Base-by-base conservation (phyloP, 805 yeast species). In the Priceomyces fermenticarens region DNA sequence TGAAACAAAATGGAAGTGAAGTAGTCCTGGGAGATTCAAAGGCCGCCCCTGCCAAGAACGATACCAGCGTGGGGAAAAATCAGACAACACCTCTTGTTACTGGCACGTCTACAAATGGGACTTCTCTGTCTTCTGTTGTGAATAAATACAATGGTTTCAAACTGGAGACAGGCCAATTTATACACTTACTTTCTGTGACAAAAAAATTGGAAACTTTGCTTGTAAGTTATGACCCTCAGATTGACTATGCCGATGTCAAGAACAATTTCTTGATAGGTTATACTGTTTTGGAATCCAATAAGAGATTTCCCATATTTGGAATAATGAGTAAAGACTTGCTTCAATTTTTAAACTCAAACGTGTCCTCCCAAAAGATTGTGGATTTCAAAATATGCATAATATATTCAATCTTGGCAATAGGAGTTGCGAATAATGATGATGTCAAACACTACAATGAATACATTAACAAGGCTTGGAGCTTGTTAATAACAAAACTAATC, bases 381-480 rank as follows among this genome's bases (percentile, higher is more conserved):
- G 52, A 65, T 38, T 70, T 73, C 43, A 70, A 67, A 39, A 43
- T 58, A 14, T 65, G 67, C 17, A 51, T 73, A 15, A 57, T 75
- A 4, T 73, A 74, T 47, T 58, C 75, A 5, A 56, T 77, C 1
- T 45, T 77, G 3, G 65, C 80, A 9, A 51, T 75, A 32, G 81
- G 81, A 3, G 60, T 62, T 38, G 49, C 63, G 12, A 43, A 49
- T 23, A 51, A 50, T 37, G 40, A 48, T 8, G 60, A 63, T 38
- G 50, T 55, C 28, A 49, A 53, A 9, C 63, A 68, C 42, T 64
- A 72, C 4, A 52, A 67, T 11, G 47, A 55, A 28, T 62, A 65
- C 44, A 66, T 77, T 45, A 69, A 70, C 48, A 70, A 64, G 38
- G 54, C 72, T 26, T 77, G 82, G 81, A 53, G 56, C 39, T 48